Evolutionary conservation across 2,329 filamentous ascomycete genomes (phyloP).

Genomic region (Xylaria sp.): DNA sequence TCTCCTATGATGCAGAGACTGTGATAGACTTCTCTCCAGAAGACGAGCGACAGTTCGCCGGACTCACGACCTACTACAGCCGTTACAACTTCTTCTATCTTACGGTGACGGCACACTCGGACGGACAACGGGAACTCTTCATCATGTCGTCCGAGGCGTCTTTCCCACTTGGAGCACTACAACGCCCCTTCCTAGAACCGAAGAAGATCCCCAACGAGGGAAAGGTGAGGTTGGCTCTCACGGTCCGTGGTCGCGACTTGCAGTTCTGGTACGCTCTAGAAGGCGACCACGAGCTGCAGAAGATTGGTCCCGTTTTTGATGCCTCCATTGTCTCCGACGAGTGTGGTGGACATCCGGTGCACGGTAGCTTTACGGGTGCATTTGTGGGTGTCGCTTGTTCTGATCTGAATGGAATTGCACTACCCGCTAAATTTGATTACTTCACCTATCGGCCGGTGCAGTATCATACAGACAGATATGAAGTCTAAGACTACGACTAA

Average conservation of each 20-base stretch:
- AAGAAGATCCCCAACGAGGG: slow-evolving; percentile 64
- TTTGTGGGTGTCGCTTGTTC: slow-evolving; percentile 67
- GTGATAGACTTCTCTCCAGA: slow-evolving; percentile 62
- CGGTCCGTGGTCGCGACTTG: slow-evolving; percentile 60
- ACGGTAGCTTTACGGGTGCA: slow-evolving; percentile 72
- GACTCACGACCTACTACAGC: slow-evolving; percentile 70
- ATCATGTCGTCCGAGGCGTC: slow-evolving; percentile 67
- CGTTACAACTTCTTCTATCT: slow-evolving; percentile 74
- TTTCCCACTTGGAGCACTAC: slow-evolving; percentile 62
- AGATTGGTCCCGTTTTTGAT: slow-evolving; percentile 66
- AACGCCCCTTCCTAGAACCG: slow-evolving; percentile 54
- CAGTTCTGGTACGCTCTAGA: slow-evolving; percentile 68
- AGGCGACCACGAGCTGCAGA: slow-evolving; percentile 54
- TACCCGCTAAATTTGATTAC: slow-evolving; percentile 61
- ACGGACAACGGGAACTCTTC: slow-evolving; percentile 67
- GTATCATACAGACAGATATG: slow-evolving; percentile 61
- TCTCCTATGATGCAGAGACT: slow-evolving; percentile 70
- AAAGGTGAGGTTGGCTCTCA: slow-evolving; percentile 63
- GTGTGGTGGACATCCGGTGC: slow-evolving; percentile 68
- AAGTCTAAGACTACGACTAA: slow-evolving; percentile 46
- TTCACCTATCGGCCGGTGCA: slow-evolving; percentile 62
- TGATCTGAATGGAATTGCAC: slow-evolving; percentile 63
- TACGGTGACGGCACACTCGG: slow-evolving; percentile 64
- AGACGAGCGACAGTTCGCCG: slow-evolving; percentile 70
- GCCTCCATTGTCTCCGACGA: slow-evolving; percentile 70